Conservation (phyloP, 306 rosid genomes). For the Lupinus albus region DNA sequence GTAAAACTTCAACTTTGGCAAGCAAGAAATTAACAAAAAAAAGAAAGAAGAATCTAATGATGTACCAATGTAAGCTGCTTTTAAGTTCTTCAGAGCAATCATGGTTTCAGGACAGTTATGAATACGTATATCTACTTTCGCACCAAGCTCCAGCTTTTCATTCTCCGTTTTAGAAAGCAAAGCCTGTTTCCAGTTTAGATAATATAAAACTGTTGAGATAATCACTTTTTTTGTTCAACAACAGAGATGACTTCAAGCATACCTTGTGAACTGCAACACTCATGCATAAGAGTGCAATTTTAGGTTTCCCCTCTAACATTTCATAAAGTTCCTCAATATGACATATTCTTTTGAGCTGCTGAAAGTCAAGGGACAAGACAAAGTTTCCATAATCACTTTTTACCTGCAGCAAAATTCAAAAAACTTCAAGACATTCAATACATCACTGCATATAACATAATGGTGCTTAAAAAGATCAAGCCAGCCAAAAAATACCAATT, state of each 20-base stretch:
- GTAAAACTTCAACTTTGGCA: constrained; percentile 14
- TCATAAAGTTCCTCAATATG: constrained; percentile 52
- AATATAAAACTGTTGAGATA: constrained; percentile 20
- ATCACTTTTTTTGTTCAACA: constrained; percentile 4
- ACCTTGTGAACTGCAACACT: constrained; percentile 83
- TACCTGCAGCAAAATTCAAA: constrained; percentile 46
- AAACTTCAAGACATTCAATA: constrained; percentile 10
- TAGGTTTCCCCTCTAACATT: constrained; percentile 71
- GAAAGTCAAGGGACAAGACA: constrained; percentile 66
- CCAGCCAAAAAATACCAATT: not conserved
- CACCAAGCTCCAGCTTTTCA: constrained; percentile 47
- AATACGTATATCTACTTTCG: constrained; percentile 68
- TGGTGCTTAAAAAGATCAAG: constrained; percentile 10
- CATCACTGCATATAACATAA: constrained; percentile 5
- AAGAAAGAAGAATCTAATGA: constrained; percentile 1
- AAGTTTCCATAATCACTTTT: constrained; percentile 54
- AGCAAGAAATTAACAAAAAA: not conserved
- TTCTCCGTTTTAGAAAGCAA: constrained; percentile 53
- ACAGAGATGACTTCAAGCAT: constrained; percentile 13
- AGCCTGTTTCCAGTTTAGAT: constrained; percentile 55
- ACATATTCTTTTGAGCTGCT: constrained; percentile 56
- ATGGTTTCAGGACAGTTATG: constrained; percentile 79
- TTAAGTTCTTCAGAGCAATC: constrained; percentile 87
- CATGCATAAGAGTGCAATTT: constrained; percentile 70
- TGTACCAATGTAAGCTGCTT: constrained; percentile 90